phyloP scores from a whole-genome alignment of 2,329 filamentous ascomycete genomes.

The Aspergillus sclerotialis region DNA sequence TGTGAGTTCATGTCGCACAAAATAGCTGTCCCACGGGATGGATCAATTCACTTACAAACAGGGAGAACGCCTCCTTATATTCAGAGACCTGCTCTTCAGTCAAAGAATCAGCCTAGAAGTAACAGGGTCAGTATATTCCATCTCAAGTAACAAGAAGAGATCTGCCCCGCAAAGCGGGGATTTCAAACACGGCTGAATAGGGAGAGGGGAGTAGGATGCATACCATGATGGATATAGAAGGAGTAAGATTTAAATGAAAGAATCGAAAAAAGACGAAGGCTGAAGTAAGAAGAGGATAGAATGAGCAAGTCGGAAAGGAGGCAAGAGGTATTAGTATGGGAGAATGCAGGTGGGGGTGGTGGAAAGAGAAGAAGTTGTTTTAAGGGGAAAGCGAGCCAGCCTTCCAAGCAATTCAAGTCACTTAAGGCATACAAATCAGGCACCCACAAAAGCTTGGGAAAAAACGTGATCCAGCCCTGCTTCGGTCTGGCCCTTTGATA shows the following conservation, averaged over 20 bases:
- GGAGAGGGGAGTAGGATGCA: slow-evolving; percentile 3
- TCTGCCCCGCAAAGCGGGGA: slow-evolving; percentile 24
- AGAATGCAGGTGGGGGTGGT: slow-evolving; percentile 8
- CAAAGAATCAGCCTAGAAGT: slow-evolving; percentile 80
- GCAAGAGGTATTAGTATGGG: slow-evolving; percentile 1
- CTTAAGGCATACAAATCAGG: no score
- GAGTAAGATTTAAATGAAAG: slow-evolving; percentile 9
- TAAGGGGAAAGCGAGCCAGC: slow-evolving; percentile 14
- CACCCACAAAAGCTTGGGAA: no score
- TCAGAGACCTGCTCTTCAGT: slow-evolving; percentile 99
- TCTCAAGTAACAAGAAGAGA: background rate
- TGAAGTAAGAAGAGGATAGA: slow-evolving; percentile 14
- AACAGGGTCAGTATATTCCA: slow-evolving; percentile 18
- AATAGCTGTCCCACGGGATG: background rate
- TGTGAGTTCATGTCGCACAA: slow-evolving; percentile 12
- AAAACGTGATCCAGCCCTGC: slow-evolving; percentile 16
- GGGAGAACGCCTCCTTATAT: slow-evolving; percentile 99
- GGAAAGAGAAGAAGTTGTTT: slow-evolving; percentile 9
- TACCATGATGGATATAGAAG: slow-evolving; percentile 25
- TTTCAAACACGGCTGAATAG: slow-evolving; percentile 9
- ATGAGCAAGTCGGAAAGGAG: slow-evolving; percentile 12
- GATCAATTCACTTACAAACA: slow-evolving; percentile 71
- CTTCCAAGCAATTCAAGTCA: slow-evolving; percentile 11
- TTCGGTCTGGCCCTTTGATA: no score
- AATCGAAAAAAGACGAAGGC: slow-evolving; percentile 11